Evolutionary conservation across 2,329 filamentous ascomycete species (phyloP), one percentile per base, ranked within the genome.

Genomic region (Nemania diffusa): DNA sequence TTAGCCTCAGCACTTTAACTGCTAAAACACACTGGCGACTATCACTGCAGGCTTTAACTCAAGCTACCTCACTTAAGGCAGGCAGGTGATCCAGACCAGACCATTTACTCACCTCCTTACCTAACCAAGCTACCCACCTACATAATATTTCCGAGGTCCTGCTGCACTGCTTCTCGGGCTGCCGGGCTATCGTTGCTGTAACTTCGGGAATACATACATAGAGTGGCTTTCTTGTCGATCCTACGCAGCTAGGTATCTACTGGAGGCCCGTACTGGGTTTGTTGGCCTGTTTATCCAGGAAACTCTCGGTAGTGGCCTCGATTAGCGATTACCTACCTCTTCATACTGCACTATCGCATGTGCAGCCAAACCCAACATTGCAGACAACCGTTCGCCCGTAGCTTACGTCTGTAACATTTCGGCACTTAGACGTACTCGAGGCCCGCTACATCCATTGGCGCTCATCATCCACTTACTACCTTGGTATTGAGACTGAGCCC

Each of bases 151-250:
- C 57, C 57, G 40, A 62, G 34, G 64, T 53, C 53, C 59, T 61
- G 27, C 59, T 40, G 44, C 57, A 58, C 55, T 68, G 3, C 44
- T 24, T 50, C 46, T 63, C 65, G 50, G 59, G 29, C 44, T 69
- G 56, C 51, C 57, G 57, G 57, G 48, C 59, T 64, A 32, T 48
- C 15, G 40, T 52, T 46, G 15, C 53, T 22, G 42, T 68, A 59
- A 50, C 55, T 62, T 60, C 50, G 48, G 57, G 64, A 20, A 62
- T 59, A 56, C 56, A 42, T 59, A 56, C 56, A 42, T 59, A n/a
- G 17, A 34, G 29, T 58, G 42, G 58, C 48, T 40, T 32, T 29
- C 65, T 57, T 55, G 65, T 62, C 58, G 58, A 66, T 68, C 66
- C 64, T 57, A n/a, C n/a, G n/a, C n/a, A n/a, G n/a, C n/a, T n/a